Evolutionary conservation across 2,329 filamentous ascomycete species (phyloP).

Genomic region (Periconia sp.): DNA sequence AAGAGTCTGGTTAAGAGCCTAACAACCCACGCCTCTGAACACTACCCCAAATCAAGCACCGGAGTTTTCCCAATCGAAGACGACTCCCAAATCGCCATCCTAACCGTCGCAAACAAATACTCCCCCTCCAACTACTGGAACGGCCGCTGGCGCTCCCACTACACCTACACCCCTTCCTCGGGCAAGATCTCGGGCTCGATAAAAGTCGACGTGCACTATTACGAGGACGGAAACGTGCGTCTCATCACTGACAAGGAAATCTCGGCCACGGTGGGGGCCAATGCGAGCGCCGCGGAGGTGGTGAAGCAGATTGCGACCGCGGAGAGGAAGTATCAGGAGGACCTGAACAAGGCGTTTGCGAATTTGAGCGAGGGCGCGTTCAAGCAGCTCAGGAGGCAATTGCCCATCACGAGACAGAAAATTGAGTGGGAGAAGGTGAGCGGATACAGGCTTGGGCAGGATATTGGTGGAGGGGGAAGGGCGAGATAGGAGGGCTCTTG

Average conservation of each 20-base stretch:
- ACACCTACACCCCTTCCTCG: slow-evolving; percentile 72
- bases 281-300: slow-evolving; percentile 67
- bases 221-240: slow-evolving; percentile 97
- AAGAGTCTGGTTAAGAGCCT: slow-evolving; percentile 83
- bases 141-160: slow-evolving; percentile 90
- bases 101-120: slow-evolving; percentile 95
- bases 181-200: slow-evolving; percentile 73
- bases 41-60: slow-evolving; percentile 80
- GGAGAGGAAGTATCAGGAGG: slow-evolving; percentile 95
- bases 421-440: slow-evolving; percentile 99
- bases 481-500: slow-evolving; percentile 27
- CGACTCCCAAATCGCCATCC: slow-evolving; percentile 74
- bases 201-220: slow-evolving; percentile 97
- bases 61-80: slow-evolving; percentile 81
- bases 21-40: slow-evolving; percentile 75
- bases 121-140: slow-evolving; percentile 99
- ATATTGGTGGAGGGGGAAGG: slow-evolving; percentile 52
- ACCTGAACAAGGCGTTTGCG: slow-evolving; percentile 87
- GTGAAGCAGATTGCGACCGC: slow-evolving; percentile 73
- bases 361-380: slow-evolving; percentile 91
- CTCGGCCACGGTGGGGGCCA: slow-evolving; percentile 58
- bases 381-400: slow-evolving; percentile 86
- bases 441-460: slow-evolving; percentile 70
- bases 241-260: slow-evolving; percentile 85
- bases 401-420: slow-evolving; percentile 96